Conservation (phyloP, 306 rosid species). For the Coriaria nepalensis region DNA sequence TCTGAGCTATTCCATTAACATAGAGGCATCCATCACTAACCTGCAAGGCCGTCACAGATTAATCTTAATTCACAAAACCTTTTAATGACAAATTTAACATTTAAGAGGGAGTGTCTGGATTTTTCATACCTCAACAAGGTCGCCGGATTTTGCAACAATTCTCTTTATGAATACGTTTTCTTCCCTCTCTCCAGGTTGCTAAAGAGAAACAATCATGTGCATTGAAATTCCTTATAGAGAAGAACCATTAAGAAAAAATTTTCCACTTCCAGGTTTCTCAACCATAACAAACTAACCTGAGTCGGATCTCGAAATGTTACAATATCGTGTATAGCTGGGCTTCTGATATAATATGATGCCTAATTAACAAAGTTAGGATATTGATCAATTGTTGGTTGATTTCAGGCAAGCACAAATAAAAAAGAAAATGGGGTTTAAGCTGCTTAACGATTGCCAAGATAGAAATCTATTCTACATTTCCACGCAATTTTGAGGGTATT, state of each 20-base stretch:
- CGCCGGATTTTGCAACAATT: conserved; percentile 82
- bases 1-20: conserved; percentile 52
- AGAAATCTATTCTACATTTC: neutral
- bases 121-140: conserved; percentile 52
- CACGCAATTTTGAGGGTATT: neutral
- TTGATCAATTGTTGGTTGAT: conserved; percentile 3
- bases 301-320: conserved; percentile 70
- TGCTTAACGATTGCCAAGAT: neutral
- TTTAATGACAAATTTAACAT: too few relatives aligned
- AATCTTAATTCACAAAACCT: too few relatives aligned
- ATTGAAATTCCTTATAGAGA: conserved; percentile 10
- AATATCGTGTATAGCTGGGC: conserved; percentile 55
- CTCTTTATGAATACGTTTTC: conserved; percentile 55
- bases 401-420: conserved; percentile 9
- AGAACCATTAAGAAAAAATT: conserved; percentile 2
- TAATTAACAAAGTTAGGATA: conserved; percentile 18
- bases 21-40: conserved; percentile 50
- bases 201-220: conserved; percentile 27
- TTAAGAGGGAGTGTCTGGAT: too few relatives aligned
- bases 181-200: conserved; percentile 35
- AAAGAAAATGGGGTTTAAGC: neutral
- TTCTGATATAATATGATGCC: conserved; percentile 64
- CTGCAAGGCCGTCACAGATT: conserved; percentile 18
- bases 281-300: conserved; percentile 36
- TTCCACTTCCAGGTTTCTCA: conserved; percentile 8